Percentiles rank a stretch among this genome's conserved stretches.
Conservation (phyloP, 2,329 filamentous ascomycete genomes). For the Nigrospora sphaerica region DNA sequence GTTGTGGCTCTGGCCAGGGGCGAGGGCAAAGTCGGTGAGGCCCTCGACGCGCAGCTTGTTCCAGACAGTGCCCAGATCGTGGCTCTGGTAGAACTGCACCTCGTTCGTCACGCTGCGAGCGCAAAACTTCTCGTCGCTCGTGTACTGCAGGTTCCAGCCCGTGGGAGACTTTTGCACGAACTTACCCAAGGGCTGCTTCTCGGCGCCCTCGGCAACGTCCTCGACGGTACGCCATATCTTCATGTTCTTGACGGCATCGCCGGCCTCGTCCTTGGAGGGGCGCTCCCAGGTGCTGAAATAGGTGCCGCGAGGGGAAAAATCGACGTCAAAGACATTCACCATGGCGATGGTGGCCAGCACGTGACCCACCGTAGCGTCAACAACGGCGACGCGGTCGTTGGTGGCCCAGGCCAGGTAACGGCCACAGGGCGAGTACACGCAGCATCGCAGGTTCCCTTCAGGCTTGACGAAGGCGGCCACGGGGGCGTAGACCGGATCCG, state of each 20-base stretch:
- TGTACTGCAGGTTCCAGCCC: constrained; percentile 97
- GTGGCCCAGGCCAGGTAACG: constrained; percentile 95
- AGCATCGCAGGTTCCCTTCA: constrained; percentile 91
- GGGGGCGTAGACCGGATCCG: constrained; percentile 78
- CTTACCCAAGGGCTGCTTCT: constrained; percentile 71
- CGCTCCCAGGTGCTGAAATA: constrained; percentile 97
- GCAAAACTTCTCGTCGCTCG: constrained; percentile 85
- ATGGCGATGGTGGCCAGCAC: constrained; percentile 69
- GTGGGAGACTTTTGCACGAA: constrained; percentile 96
- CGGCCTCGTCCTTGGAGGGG: constrained; percentile 83
- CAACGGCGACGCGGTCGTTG: constrained; percentile 75
- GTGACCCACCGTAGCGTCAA: constrained; percentile 72
- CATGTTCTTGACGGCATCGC: constrained; percentile 90
- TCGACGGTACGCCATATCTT: constrained; percentile 91
- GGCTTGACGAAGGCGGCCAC: constrained; percentile 80
- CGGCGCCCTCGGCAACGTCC: constrained; percentile 50
- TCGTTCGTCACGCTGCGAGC: constrained; percentile 93
- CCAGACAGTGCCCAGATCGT: constrained; percentile 81
- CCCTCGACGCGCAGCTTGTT: constrained; percentile 93
- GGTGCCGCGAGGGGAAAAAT: constrained; percentile 86
- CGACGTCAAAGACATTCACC: constrained; percentile 85
- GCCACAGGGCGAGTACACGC: constrained; percentile 90
- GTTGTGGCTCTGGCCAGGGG: constrained; percentile 82
- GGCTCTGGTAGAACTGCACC: constrained; percentile 92
- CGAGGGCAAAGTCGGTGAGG: constrained; percentile 80